phyloP scores from a whole-genome alignment of 768 basidiomycete species.

The Porphyrellus cyaneotinctus region DNA sequence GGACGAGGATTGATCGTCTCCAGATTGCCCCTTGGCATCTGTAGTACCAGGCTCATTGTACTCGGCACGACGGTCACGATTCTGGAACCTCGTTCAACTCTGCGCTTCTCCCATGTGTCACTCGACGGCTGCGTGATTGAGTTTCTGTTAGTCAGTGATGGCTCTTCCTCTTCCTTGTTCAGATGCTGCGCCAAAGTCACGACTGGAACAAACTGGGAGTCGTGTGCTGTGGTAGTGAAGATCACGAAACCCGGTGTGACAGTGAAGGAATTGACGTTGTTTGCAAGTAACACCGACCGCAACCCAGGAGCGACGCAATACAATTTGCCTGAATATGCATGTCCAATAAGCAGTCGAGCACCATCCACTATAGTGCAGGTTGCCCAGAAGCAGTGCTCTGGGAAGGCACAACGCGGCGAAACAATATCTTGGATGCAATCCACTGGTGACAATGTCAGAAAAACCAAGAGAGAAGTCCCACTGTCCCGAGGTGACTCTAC shows the following conservation, averaged over 20 bases:
- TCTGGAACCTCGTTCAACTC: conserved; percentile 84
- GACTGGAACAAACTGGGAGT: conserved; percentile 65
- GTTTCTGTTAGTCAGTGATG: conserved; percentile 27
- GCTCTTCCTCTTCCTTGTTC: conserved; percentile 4
- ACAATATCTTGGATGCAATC: conserved; percentile 17
- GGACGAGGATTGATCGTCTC: conserved; percentile 94
- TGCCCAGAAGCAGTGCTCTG: conserved; percentile 56
- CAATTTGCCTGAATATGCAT: conserved; percentile 63
- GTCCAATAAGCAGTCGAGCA: conserved; percentile 52
- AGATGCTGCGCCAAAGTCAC: conserved; percentile 8
- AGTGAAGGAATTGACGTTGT: conserved; percentile 68
- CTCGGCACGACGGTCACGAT: conserved; percentile 88
- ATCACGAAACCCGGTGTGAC: conserved; percentile 73
- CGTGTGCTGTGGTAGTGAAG: conserved; percentile 80
- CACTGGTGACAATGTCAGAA: conserved; percentile 16
- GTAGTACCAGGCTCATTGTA: conserved; percentile 84
- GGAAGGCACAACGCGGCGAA: conserved; percentile 39
- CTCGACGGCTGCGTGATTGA: conserved; percentile 3
- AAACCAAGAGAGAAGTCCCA: not conserved
- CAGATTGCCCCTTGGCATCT: conserved; percentile 97
- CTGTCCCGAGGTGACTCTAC: conserved; percentile 34
- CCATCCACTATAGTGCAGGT: conserved; percentile 24
- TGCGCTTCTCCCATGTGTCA: conserved; percentile 61
- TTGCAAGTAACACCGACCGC: conserved; percentile 37
- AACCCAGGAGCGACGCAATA: conserved; percentile 40